These are phyloP conservation scores for Lentinula novae-zelandiae DNA, from an alignment of 1,284 basidiomycete genomes.

Conservation along the genomic window DNA sequence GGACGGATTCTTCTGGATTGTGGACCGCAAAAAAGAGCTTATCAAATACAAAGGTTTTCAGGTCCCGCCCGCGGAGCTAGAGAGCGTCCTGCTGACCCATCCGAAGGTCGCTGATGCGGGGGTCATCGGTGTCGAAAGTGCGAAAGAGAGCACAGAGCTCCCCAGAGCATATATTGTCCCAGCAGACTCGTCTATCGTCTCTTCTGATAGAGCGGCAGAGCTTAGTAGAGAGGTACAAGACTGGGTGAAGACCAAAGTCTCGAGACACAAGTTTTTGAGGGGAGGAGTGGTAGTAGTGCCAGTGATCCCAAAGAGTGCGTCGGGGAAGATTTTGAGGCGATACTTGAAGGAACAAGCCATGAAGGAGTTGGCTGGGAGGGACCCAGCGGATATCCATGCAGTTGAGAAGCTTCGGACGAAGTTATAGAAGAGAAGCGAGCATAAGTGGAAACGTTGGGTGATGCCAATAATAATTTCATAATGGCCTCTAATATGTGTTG, in stretches of 20 bases:
- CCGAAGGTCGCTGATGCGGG: slow-evolving; percentile 69
- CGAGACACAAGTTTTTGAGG: slow-evolving; percentile 61
- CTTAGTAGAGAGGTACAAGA: slow-evolving; percentile 48
- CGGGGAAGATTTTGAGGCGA: slow-evolving; percentile 69
- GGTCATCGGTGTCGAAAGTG: slow-evolving; percentile 66
- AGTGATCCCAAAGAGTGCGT: slow-evolving; percentile 41
- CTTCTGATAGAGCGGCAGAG: slow-evolving; percentile 30
- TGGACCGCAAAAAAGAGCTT: slow-evolving; percentile 75
- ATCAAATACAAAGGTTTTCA: slow-evolving; percentile 84
- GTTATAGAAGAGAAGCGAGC: not conserved
- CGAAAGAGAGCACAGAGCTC: slow-evolving; percentile 69
- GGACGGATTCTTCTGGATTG: slow-evolving; percentile 64
- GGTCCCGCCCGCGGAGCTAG: slow-evolving; percentile 84
- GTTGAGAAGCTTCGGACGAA: not conserved
- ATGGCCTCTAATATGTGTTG: not conserved
- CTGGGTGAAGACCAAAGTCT: slow-evolving; percentile 66
- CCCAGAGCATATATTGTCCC: slow-evolving; percentile 77
- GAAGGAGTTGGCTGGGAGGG: slow-evolving; percentile 34
- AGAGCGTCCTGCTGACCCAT: slow-evolving; percentile 69
- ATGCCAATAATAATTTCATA: not conserved
- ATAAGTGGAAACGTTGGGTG: not conserved
- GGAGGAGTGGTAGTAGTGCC: slow-evolving; percentile 60
- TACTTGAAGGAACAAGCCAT: slow-evolving; percentile 59
- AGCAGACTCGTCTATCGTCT: slow-evolving; percentile 34
- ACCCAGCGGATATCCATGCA: slow-evolving; percentile 3